Evolutionary conservation across 176 grass and related monocot genomes (phyloP).

Genomic region (Calamus simplicifolius): DNA sequence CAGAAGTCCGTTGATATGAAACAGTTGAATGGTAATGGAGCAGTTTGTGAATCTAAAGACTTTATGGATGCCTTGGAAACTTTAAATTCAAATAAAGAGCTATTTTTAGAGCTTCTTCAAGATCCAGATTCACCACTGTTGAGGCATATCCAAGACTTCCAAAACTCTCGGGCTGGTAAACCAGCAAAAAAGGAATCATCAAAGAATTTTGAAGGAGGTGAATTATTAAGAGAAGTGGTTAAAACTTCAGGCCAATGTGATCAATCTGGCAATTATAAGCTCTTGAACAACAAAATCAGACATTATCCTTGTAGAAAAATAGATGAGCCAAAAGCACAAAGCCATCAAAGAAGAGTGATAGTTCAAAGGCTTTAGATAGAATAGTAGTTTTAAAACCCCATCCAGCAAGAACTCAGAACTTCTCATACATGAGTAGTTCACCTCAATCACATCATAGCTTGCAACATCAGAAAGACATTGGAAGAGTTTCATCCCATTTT

Average conservation of each 20-base stretch:
- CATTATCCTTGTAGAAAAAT: conserved; percentile 46
- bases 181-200: conserved; percentile 18
- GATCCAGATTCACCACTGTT: conserved; percentile 57
- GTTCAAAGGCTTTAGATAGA: conserved; percentile 44
- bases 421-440: background rate
- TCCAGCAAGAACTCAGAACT: conserved; percentile 5
- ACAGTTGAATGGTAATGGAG: conserved; percentile 11
- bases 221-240: conserved; percentile 8
- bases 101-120: conserved; percentile 59
- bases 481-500: background rate
- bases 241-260: conserved; percentile 21
- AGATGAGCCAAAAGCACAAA: conserved; percentile 43
- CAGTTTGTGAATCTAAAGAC: conserved; percentile 36
- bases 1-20: conserved; percentile 36
- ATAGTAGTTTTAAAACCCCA: conserved; percentile 85
- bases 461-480: no score
- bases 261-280: conserved; percentile 11
- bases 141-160: conserved; percentile 42
- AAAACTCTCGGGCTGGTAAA: conserved; percentile 32
- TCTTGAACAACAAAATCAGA: conserved; percentile 28
- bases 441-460: no score
- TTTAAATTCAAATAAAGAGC: conserved; percentile 50
- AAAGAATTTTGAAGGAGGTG: conserved; percentile 27
- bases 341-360: conserved; percentile 30
- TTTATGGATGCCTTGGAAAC: conserved; percentile 48